A percentile compares a stretch with the other conserved stretches of the same genome.
These are phyloP conservation scores for Ophiostoma montium DNA, from an alignment of 2,329 filamentous ascomycete genomes.

Conservation along the genomic window DNA sequence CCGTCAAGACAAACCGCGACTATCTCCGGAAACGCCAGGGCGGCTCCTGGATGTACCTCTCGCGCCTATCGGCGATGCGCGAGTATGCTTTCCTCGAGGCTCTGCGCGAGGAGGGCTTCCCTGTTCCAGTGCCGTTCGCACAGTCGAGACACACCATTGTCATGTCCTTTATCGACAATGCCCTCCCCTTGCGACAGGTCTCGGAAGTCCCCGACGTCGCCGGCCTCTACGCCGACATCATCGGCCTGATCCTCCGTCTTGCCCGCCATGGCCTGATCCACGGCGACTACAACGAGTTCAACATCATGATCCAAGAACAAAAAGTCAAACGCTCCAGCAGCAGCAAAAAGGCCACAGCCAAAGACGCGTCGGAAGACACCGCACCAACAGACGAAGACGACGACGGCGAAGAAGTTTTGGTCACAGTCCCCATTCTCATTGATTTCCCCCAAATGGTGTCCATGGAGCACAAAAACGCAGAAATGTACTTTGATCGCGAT, in stretches of 20 bases:
- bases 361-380: slow-evolving; percentile 28
- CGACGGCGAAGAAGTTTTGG: slow-evolving; percentile 5
- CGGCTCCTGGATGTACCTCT: slow-evolving; percentile 97
- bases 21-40: slow-evolving; percentile 65
- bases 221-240: slow-evolving; percentile 78
- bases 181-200: slow-evolving; percentile 82
- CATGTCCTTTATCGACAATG: slow-evolving; percentile 89
- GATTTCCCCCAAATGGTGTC: slow-evolving; percentile 99
- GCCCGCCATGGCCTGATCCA: slow-evolving; percentile 85
- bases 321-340: neutral
- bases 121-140: slow-evolving; percentile 73
- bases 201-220: slow-evolving; percentile 71
- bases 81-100: slow-evolving; percentile 92
- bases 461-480: slow-evolving; percentile 81
- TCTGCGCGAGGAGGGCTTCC: slow-evolving; percentile 69
- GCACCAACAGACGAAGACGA: slow-evolving; percentile 32
- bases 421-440: slow-evolving; percentile 69
- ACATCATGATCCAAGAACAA: slow-evolving; percentile 76
- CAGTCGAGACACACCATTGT: slow-evolving; percentile 93
- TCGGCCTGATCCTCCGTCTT: slow-evolving; percentile 69
- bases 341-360: neutral
- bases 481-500: slow-evolving; percentile 95
- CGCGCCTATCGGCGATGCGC: slow-evolving; percentile 78
- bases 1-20: slow-evolving; percentile 89
- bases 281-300: slow-evolving; percentile 99